Conservation (phyloP, 495 filamentous ascomycete genomes). For the Copromyces sp. region DNA sequence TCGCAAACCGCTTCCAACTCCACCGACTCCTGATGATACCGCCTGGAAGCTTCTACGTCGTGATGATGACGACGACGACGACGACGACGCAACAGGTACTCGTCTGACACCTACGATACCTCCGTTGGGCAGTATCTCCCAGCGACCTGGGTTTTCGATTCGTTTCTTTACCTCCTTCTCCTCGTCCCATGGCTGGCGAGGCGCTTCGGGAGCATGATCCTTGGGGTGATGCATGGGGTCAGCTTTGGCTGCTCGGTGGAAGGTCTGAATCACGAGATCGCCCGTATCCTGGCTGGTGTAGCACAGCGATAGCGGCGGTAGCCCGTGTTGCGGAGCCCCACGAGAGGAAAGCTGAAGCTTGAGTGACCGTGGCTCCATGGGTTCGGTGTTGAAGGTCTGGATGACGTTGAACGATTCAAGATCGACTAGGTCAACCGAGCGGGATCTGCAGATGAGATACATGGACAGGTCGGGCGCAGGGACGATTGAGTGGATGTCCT, state of each 20-base stretch:
- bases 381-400: constrained; percentile 45
- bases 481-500: constrained; percentile 29
- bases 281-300: constrained; percentile 42
- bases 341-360: constrained; percentile 36
- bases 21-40: neutral
- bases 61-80: constrained; percentile 6
- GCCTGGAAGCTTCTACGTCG: neutral
- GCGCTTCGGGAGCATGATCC: constrained; percentile 6
- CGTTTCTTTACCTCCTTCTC: constrained; percentile 24
- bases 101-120: constrained; percentile 39
- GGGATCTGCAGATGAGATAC: constrained; percentile 36
- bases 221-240: constrained; percentile 33
- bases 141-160: constrained; percentile 39
- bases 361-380: constrained; percentile 43
- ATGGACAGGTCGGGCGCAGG: constrained; percentile 33
- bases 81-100: constrained; percentile 7
- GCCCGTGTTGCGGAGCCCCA: constrained; percentile 33
- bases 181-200: constrained; percentile 32
- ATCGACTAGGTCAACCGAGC: constrained; percentile 45
- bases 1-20: constrained; percentile 12
- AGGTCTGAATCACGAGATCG: constrained; percentile 46
- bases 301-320: constrained; percentile 43
- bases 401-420: constrained; percentile 38
- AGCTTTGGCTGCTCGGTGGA: constrained; percentile 35
- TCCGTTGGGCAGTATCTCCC: constrained; percentile 37